Percentiles rank a stretch among this genome's conserved stretches.
Evolutionary conservation across 2,329 filamentous ascomycete species (phyloP).

Genomic region (Tricladium varicosporioides): DNA sequence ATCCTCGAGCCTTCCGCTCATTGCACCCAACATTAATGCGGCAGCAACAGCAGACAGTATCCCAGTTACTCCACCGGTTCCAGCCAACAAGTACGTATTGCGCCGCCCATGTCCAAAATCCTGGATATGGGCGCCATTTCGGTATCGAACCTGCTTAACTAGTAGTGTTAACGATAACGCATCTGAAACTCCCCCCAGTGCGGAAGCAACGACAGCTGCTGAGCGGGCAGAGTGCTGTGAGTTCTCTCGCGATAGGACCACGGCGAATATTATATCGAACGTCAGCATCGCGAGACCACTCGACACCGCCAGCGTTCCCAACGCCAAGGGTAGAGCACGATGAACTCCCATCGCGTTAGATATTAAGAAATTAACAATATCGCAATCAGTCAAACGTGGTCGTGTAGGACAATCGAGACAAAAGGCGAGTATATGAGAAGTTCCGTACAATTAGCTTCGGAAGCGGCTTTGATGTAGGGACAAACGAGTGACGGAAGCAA

Average conservation of each 20-base stretch:
- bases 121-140: slow-evolving; percentile 27
- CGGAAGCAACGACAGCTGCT: slow-evolving; percentile 29
- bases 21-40: slow-evolving; percentile 25
- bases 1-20: slow-evolving; percentile 19
- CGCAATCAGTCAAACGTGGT: slow-evolving; percentile 2
- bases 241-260: slow-evolving; percentile 19
- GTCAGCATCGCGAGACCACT: slow-evolving; percentile 29
- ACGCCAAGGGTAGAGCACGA: slow-evolving; percentile 23
- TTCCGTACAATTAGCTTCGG: slow-evolving; percentile 2
- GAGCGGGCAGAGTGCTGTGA: slow-evolving; percentile 13
- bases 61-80: slow-evolving; percentile 25
- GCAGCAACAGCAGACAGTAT: slow-evolving; percentile 27
- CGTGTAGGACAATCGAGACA: slow-evolving; percentile 17
- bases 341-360: slow-evolving; percentile 23
- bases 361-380: background rate
- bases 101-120: slow-evolving; percentile 26
- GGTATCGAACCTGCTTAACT: slow-evolving; percentile 28
- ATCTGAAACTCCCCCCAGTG: slow-evolving; percentile 22
- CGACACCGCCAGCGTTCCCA: slow-evolving; percentile 30
- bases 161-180: slow-evolving; percentile 26
- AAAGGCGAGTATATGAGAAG: slow-evolving; percentile 10
- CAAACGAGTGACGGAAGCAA: slow-evolving; percentile 29
- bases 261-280: slow-evolving; percentile 32
- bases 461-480: slow-evolving; percentile 10
- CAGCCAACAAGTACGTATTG: slow-evolving; percentile 29